Evolutionary conservation across 2,329 filamentous ascomycete species (phyloP).

Genomic region (Bipolaris cookei): DNA sequence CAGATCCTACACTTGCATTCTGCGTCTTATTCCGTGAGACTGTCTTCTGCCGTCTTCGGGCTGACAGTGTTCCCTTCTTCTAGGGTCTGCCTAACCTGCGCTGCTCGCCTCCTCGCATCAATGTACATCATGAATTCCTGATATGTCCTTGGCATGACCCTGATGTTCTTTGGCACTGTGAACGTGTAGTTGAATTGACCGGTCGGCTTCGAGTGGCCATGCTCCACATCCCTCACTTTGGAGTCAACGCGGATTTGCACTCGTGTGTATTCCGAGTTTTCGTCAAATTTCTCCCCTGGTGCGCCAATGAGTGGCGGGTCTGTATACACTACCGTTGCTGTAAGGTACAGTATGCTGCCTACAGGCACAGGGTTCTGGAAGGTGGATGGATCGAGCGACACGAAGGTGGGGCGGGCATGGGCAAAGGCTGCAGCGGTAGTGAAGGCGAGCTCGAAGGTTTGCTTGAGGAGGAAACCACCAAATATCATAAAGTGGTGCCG

Average conservation of each 20-base stretch:
- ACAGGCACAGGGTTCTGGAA: constrained; percentile 79
- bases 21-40: constrained; percentile 43
- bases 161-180: constrained; percentile 66
- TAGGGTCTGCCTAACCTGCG: constrained; percentile 53
- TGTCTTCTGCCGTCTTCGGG: constrained; percentile 42
- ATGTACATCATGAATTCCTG: constrained; percentile 70
- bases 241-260: constrained; percentile 75
- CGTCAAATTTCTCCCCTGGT: constrained; percentile 42
- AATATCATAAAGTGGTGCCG: constrained; percentile 80
- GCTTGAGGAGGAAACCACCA: constrained; percentile 75
- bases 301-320: constrained; percentile 62
- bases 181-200: constrained; percentile 81
- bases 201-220: constrained; percentile 69
- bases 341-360: constrained; percentile 76
- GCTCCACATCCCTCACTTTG: constrained; percentile 74
- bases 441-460: constrained; percentile 78
- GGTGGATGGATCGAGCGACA: constrained; percentile 74
- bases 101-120: constrained; percentile 64
- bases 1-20: not conserved
- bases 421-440: constrained; percentile 75
- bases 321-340: constrained; percentile 73
- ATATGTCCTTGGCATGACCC: constrained; percentile 69
- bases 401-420: constrained; percentile 71
- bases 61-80: constrained; percentile 38
- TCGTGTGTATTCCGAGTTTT: constrained; percentile 59